Conservation (phyloP, 805 yeast species). For the Ogataea methylovora region DNA sequence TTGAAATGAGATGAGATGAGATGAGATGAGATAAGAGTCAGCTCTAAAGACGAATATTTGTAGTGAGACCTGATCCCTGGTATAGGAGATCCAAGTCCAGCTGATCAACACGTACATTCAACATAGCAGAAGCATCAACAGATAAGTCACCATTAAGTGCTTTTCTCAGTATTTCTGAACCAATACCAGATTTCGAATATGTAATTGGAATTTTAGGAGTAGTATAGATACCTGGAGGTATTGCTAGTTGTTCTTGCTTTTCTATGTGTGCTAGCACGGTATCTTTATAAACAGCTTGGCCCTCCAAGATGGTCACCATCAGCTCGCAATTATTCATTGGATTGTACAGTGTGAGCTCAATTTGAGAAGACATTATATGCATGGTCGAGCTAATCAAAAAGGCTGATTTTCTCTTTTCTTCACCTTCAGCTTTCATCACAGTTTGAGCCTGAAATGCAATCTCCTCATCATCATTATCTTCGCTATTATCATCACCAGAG, state of each 20-base stretch:
- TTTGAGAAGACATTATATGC: slow-evolving; percentile 47
- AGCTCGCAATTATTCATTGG: slow-evolving; percentile 44
- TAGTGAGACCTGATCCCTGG: slow-evolving; percentile 34
- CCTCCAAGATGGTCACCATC: slow-evolving; percentile 33
- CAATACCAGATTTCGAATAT: slow-evolving; percentile 34
- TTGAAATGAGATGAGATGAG: no score
- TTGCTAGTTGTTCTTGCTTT: slow-evolving; percentile 29
- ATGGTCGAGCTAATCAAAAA: slow-evolving; percentile 44
- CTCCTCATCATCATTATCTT: slow-evolving; percentile 1
- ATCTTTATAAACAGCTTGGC: slow-evolving; percentile 41
- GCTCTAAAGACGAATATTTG: slow-evolving; percentile 31
- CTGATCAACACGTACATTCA: slow-evolving; percentile 31
- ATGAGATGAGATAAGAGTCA: no score
- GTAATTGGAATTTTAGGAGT: slow-evolving; percentile 45
- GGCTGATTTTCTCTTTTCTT: slow-evolving; percentile 16
- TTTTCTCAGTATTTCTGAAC: slow-evolving; percentile 39
- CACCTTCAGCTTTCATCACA: neutral
- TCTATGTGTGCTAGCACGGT: slow-evolving; percentile 37
- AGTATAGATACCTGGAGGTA: slow-evolving; percentile 46
- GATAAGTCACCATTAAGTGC: slow-evolving; percentile 44
- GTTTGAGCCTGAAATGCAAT: slow-evolving; percentile 3
- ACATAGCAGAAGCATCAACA: slow-evolving; percentile 38
- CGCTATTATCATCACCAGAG: slow-evolving; percentile 1
- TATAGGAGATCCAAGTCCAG: slow-evolving; percentile 37
- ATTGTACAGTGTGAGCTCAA: slow-evolving; percentile 46